These are phyloP conservation scores for Podila horticola DNA, from an alignment of 192 early-diverging fungal genomes.

Conservation along the genomic window DNA sequence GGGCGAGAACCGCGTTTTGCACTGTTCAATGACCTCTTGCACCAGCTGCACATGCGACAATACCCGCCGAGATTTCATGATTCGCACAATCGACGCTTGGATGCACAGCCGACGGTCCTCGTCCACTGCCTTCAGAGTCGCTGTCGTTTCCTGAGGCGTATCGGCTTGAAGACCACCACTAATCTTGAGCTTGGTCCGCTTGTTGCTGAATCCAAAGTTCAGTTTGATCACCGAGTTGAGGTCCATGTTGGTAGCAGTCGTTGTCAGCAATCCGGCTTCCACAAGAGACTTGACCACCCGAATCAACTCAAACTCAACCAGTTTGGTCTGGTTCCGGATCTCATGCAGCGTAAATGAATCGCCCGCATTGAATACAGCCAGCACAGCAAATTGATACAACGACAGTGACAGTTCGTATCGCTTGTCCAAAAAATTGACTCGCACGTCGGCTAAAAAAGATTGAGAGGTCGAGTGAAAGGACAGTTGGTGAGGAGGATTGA, in stretches of 20 bases:
- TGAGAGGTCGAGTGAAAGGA: too few species aligned
- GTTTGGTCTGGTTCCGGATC: constrained; percentile 62
- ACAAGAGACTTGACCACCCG: constrained; percentile 68
- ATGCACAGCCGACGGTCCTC: constrained; percentile 82
- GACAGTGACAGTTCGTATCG: constrained; percentile 83
- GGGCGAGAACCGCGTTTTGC: constrained; percentile 76
- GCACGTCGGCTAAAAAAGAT: constrained; percentile 65
- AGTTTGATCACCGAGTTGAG: constrained; percentile 17
- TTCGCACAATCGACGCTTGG: constrained; percentile 88
- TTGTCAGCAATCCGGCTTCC: constrained; percentile 27
- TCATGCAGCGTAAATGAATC: constrained; percentile 59
- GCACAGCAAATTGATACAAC: constrained; percentile 73
- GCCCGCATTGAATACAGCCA: constrained; percentile 74
- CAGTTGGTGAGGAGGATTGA: too few species aligned
- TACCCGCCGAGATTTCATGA: constrained; percentile 83
- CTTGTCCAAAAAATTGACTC: constrained; percentile 73
- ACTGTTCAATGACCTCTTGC: constrained; percentile 78
- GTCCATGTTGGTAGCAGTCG: constrained; percentile 10
- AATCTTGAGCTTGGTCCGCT: constrained; percentile 85
- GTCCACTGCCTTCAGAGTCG: constrained; percentile 71
- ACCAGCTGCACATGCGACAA: constrained; percentile 76
- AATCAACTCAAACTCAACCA: constrained; percentile 63
- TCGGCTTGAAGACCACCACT: constrained; percentile 67
- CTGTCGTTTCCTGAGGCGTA: constrained; percentile 67
- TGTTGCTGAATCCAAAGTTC: constrained; percentile 60